Evolutionary conservation across 148 eudicot genomes (phyloP).

Genomic region (Agrostemma githago): DNA sequence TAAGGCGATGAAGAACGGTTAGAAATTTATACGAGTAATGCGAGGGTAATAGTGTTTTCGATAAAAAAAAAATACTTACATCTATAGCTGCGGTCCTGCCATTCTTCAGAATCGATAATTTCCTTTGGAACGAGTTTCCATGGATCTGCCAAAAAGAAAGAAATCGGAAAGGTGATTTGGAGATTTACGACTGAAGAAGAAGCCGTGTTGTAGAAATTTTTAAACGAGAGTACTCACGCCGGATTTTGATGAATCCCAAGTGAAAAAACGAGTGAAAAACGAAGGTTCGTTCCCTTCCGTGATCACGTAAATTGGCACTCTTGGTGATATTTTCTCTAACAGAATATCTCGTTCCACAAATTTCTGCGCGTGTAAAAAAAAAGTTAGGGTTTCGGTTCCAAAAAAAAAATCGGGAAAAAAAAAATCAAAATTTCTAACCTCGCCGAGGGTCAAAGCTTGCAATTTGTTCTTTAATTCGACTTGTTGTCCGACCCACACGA

Average conservation of each 20-base stretch:
- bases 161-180: slow-evolving; percentile 14
- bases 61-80: slow-evolving; percentile 40
- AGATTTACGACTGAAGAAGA: neutral
- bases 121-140: slow-evolving; percentile 93
- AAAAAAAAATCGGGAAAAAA: neutral
- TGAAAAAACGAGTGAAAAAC: slow-evolving; percentile 86
- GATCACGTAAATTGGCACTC: slow-evolving; percentile 69
- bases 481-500: slow-evolving; percentile 91
- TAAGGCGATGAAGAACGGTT: no score
- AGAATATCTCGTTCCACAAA: slow-evolving; percentile 83
- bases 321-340: slow-evolving; percentile 58
- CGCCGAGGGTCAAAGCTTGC: slow-evolving; percentile 67
- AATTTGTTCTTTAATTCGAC: slow-evolving; percentile 65
- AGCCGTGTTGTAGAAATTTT: neutral
- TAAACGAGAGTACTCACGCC: slow-evolving; percentile 42
- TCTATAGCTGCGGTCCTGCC: slow-evolving; percentile 54
- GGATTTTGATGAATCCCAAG: slow-evolving; percentile 81
- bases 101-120: slow-evolving; percentile 59
- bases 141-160: slow-evolving; percentile 53
- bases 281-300: slow-evolving; percentile 87
- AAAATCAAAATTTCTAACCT: slow-evolving; percentile 44
- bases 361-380: slow-evolving; percentile 43
- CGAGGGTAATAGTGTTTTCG: no score
- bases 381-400: no score
- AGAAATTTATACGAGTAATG: no score